Percentiles rank a stretch among this genome's conserved stretches.
Conservation (phyloP, 805 yeast species). For the Komagataella phaffii region DNA sequence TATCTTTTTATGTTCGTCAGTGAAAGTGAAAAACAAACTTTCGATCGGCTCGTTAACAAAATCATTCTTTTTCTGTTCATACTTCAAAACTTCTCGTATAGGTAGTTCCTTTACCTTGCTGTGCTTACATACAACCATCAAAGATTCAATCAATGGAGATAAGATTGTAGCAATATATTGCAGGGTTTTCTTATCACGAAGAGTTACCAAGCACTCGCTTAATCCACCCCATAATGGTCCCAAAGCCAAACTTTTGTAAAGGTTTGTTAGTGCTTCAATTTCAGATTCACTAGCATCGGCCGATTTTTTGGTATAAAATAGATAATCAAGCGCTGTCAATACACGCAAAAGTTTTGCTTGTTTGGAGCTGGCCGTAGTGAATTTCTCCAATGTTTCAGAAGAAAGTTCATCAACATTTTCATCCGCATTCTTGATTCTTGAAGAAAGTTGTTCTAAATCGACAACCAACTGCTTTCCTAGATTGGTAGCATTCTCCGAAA, state of each 20-base stretch:
- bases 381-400: slow-evolving; percentile 43
- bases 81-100: slow-evolving; percentile 40
- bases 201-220: slow-evolving; percentile 52
- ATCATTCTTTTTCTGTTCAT: slow-evolving; percentile 51
- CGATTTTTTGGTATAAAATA: slow-evolving; percentile 36
- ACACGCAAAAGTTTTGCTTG: slow-evolving; percentile 83
- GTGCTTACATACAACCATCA: slow-evolving; percentile 94
- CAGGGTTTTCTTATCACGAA: slow-evolving; percentile 45
- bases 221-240: slow-evolving; percentile 80
- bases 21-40: slow-evolving; percentile 68
- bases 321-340: slow-evolving; percentile 76
- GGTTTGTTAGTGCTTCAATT: slow-evolving; percentile 33
- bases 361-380: slow-evolving; percentile 70
- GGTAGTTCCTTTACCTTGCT: slow-evolving; percentile 48
- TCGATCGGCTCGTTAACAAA: slow-evolving; percentile 67
- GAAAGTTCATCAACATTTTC: slow-evolving; percentile 31
- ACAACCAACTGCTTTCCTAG: slow-evolving; percentile 40
- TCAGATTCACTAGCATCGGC: slow-evolving; percentile 13
- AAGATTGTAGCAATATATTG: slow-evolving; percentile 65
- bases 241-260: slow-evolving; percentile 58
- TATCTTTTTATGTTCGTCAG: slow-evolving; percentile 78
- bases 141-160: slow-evolving; percentile 77
- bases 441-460: slow-evolving; percentile 39
- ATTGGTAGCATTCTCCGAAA: slow-evolving; percentile 48
- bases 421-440: slow-evolving; percentile 24